These are phyloP conservation scores for Exophiala sideris DNA, from an alignment of 2,329 filamentous ascomycete genomes.

Conservation along the genomic window DNA sequence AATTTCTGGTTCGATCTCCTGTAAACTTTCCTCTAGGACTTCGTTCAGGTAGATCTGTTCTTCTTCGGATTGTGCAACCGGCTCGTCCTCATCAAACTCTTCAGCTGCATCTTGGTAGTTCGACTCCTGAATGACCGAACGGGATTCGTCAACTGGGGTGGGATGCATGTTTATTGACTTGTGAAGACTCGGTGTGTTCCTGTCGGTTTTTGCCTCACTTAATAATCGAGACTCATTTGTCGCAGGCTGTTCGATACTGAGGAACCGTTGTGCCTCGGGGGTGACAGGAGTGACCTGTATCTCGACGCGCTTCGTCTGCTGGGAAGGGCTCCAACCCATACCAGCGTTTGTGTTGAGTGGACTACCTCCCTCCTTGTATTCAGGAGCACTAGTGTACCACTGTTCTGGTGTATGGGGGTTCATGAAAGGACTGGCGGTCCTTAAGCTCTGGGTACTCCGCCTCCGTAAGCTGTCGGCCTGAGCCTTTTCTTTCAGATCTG, in stretches of 20 bases:
- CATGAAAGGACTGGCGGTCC: slow-evolving; percentile 75
- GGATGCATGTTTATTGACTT: slow-evolving; percentile 27
- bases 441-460: slow-evolving; percentile 70
- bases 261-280: slow-evolving; percentile 20
- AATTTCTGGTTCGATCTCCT: slow-evolving; percentile 35
- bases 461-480: slow-evolving; percentile 75
- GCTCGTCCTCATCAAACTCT: slow-evolving; percentile 38
- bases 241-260: slow-evolving; percentile 18
- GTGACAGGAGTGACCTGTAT: slow-evolving; percentile 21
- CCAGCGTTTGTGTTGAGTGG: slow-evolving; percentile 36
- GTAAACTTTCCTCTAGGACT: slow-evolving; percentile 40
- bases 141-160: slow-evolving; percentile 7
- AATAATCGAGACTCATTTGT: slow-evolving; percentile 21
- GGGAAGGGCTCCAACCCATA: slow-evolving; percentile 33
- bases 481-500: slow-evolving; percentile 71
- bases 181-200: slow-evolving; percentile 26
- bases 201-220: slow-evolving; percentile 26
- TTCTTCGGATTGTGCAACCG: slow-evolving; percentile 29
- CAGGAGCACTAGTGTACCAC: slow-evolving; percentile 46
- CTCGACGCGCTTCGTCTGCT: slow-evolving; percentile 9
- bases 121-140: slow-evolving; percentile 32
- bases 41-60: slow-evolving; percentile 54
- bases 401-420: slow-evolving; percentile 58
- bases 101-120: slow-evolving; percentile 43
- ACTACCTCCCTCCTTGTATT: slow-evolving; percentile 34